These are phyloP conservation scores for Mediolabrus comicus DNA, from an alignment of 108 stramenopile genomes.

Conservation along the genomic window DNA sequence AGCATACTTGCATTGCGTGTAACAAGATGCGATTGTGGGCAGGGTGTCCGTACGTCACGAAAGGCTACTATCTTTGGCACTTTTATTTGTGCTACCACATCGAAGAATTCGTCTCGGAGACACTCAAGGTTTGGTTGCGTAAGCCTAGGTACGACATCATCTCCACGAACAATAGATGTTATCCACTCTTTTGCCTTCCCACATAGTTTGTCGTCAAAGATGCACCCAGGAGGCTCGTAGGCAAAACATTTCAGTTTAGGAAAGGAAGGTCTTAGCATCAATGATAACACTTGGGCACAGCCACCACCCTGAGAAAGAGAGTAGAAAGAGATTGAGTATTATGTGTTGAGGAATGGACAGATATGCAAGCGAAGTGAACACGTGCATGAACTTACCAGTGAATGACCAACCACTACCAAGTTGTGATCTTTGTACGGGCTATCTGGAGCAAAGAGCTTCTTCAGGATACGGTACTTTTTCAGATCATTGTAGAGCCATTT, in stretches of 20 bases:
- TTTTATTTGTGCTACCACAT: slow-evolving; percentile 41
- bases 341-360: no score
- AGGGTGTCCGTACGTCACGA: slow-evolving; percentile 28
- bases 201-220: slow-evolving; percentile 29
- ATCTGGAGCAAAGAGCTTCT: slow-evolving; percentile 17
- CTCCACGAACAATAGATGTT: slow-evolving; percentile 18
- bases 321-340: no score
- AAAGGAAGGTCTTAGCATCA: slow-evolving; percentile 51
- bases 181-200: slow-evolving; percentile 25
- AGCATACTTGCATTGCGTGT: slow-evolving; percentile 40
- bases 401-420: slow-evolving; percentile 56
- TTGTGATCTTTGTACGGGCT: slow-evolving; percentile 24
- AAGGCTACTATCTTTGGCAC: slow-evolving; percentile 34
- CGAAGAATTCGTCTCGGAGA: slow-evolving; percentile 46
- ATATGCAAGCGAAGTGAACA: no score
- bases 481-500: slow-evolving; percentile 63
- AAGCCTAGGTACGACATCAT: slow-evolving; percentile 42
- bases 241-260: slow-evolving; percentile 53
- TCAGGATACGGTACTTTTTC: slow-evolving; percentile 30
- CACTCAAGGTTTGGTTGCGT: slow-evolving; percentile 44
- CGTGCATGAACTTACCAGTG: no score
- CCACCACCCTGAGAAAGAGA: no score
- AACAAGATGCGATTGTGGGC: slow-evolving; percentile 22
- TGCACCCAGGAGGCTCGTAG: slow-evolving; percentile 56
- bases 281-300: slow-evolving; percentile 54